These are phyloP conservation scores for Leucosporidium yakuticum DNA, from an alignment of 768 basidiomycete genomes.

Conservation along the genomic window DNA sequence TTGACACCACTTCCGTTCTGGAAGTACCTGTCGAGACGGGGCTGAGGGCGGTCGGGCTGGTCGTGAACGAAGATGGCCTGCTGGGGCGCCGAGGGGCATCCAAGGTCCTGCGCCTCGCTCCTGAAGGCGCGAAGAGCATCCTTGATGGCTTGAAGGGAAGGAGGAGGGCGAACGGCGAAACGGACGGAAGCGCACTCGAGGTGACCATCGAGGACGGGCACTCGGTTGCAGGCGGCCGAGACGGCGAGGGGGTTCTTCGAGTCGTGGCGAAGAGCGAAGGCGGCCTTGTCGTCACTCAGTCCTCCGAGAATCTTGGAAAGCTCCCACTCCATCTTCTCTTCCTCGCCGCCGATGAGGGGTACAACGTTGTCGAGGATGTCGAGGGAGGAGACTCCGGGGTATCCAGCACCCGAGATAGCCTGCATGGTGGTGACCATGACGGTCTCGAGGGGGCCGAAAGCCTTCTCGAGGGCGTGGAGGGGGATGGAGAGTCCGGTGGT, in stretches of 20 bases:
- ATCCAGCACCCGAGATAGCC: constrained; percentile 96
- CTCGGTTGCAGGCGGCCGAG: constrained; percentile 88
- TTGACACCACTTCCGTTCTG: constrained; percentile 86
- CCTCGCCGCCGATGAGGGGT: constrained; percentile 83
- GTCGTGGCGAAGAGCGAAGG: constrained; percentile 79
- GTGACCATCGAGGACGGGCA: constrained; percentile 93
- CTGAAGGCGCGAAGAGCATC: constrained; percentile 70
- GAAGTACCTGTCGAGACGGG: constrained; percentile 78
- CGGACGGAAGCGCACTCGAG: constrained; percentile 81
- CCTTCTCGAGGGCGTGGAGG: constrained; percentile 78
- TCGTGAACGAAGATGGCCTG: constrained; percentile 88
- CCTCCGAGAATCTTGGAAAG: constrained; percentile 93
- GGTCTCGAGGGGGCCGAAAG: constrained; percentile 89
- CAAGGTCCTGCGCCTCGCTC: constrained; percentile 65
- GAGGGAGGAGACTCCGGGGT: constrained; percentile 81
- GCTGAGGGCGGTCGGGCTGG: constrained; percentile 86
- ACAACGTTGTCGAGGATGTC: constrained; percentile 96
- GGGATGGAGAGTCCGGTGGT: constrained; percentile 90
- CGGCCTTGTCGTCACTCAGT: constrained; percentile 52
- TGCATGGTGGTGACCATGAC: constrained; percentile 93
- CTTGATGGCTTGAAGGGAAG: constrained; percentile 77
- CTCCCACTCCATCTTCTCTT: constrained; percentile 99
- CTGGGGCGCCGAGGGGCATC: constrained; percentile 76
- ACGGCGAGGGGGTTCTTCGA: constrained; percentile 64
- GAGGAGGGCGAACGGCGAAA: constrained; percentile 71